Percentiles rank a stretch among this genome's conserved stretches.
phyloP scores from a whole-genome alignment of 139 green algal genomes.

The Tetradesmus lagerheimii region DNA sequence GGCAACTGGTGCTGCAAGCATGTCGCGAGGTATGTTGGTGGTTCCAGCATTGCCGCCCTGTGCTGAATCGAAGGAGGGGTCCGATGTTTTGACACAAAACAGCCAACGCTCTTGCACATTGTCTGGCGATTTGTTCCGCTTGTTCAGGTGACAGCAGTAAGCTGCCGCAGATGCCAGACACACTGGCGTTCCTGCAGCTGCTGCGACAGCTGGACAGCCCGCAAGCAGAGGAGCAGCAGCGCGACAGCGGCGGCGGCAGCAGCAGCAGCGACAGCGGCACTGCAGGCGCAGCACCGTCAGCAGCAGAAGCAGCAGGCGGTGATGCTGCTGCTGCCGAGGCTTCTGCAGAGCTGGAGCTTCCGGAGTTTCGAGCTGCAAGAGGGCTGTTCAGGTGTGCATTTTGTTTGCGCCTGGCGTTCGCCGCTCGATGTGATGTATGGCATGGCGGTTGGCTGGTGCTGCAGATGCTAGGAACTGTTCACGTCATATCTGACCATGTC shows the following conservation, averaged over 20 bases:
- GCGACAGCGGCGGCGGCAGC: background rate
- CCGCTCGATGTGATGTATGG: too few relatives aligned
- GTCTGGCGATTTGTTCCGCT: background rate
- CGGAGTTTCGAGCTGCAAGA: slow-evolving; percentile 65
- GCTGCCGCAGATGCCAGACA: slow-evolving; percentile 56
- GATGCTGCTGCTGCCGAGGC: background rate
- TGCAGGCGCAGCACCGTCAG: background rate
- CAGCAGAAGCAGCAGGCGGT: background rate
- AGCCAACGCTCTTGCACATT: too few relatives aligned
- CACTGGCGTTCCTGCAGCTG: slow-evolving; percentile 59
- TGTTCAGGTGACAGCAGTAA: slow-evolving; percentile 12
- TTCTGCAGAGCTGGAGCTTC: slow-evolving; percentile 36
- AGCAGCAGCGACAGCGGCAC: background rate
- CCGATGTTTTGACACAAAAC: too few relatives aligned
- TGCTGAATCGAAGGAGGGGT: too few relatives aligned
- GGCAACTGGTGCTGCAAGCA: too few relatives aligned
- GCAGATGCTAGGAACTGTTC: too few relatives aligned
- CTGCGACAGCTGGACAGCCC: slow-evolving; percentile 52
- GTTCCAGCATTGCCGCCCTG: too few relatives aligned
- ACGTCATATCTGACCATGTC: too few relatives aligned
- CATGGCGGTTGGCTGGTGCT: background rate
- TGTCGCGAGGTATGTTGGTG: too few relatives aligned
- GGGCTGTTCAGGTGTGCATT: slow-evolving; percentile 65
- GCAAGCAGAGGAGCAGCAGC: slow-evolving; percentile 3
- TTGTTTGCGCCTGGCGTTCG: too few relatives aligned